Base-by-base conservation (phyloP, 116 monocot species). In the Trichopus zeylanicus region DNA sequence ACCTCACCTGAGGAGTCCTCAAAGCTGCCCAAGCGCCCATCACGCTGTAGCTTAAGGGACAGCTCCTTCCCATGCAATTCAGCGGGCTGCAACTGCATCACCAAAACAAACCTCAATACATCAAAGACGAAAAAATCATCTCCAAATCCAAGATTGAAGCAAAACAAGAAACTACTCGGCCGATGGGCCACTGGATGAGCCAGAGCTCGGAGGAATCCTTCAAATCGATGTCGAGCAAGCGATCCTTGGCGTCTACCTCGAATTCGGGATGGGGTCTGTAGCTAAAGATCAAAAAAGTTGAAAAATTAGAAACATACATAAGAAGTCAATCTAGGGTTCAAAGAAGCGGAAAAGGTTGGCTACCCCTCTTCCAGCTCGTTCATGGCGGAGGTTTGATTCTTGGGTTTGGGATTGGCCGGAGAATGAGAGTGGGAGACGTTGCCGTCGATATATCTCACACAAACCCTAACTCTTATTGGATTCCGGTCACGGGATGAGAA, bases 101-200 rank as follows among this genome's bases (percentile, higher is more conserved):
- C 48, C 13, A 53, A 65, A 26, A 26, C 51, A 13, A 54, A 38
- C 35, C n/a, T 3, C 18, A 24, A 53, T 23, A 46, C 10, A 23
- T 21, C 18, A 55, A 27, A 52, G 47, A 6, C 53, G 29, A 34
- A 7, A 48, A 62, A 33, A 13, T 16, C 6, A 31, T 54, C 6
- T 26, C 22, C 32, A 34, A 66, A 16, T 30, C 46, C 18, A 33
- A 18, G 6, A 35, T 26, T 5, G n/a, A 51, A 26, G 0, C 6
- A 21, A 13, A 26, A 62, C 59, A 34, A 37, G 30, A 15, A 35
- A 70, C 26, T 61, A 76, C 85, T 32, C 76, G 64, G 48, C 79
- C 70, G 18, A 75, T 24, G 9, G 89, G 89, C 81, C 85, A 89
- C 38, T 89, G 89, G 16, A 89, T 89, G 23, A 89, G 78, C 89